A percentile compares a stretch with the other conserved stretches of the same genome.
Conservation (phyloP, 108 stramenopile genomes). For the Craspedostauros australis region DNA sequence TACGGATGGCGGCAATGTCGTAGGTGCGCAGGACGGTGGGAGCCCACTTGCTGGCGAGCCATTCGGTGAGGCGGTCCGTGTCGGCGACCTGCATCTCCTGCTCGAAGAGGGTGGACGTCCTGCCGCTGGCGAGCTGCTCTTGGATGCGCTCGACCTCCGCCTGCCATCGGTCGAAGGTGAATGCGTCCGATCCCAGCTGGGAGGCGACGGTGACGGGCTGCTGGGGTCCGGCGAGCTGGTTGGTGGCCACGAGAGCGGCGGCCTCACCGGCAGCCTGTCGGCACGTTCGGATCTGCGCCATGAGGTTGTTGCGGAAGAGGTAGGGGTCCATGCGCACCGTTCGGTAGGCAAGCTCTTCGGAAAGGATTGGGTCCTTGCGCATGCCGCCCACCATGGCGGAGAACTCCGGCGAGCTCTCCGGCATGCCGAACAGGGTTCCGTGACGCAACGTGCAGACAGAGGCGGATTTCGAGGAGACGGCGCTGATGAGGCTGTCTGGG, state of each 20-base stretch:
- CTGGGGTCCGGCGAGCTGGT: conserved; percentile 13
- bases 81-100: conserved; percentile 54
- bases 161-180: conserved; percentile 50
- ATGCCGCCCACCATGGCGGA: conserved; percentile 73
- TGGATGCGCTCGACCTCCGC: conserved; percentile 52
- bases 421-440: conserved; percentile 70
- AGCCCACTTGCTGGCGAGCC: conserved; percentile 83
- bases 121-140: conserved; percentile 25
- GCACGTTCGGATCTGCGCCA: conserved; percentile 40
- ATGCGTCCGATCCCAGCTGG: conserved; percentile 38
- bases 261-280: conserved; percentile 61
- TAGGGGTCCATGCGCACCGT: conserved; percentile 65
- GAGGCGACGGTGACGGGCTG: conserved; percentile 56
- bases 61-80: conserved; percentile 59
- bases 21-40: conserved; percentile 73
- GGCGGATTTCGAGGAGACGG: conserved; percentile 13
- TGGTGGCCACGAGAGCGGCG: conserved; percentile 40
- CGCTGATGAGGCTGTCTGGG: conserved; percentile 38
- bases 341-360: conserved; percentile 74
- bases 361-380: conserved; percentile 47
- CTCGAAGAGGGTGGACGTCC: conserved; percentile 39
- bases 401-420: conserved; percentile 73
- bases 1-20: conserved; percentile 76
- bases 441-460: conserved; percentile 37
- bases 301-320: conserved; percentile 43